Conservation (phyloP, 495 filamentous ascomycete species). For the Hypoxylon rickii region DNA sequence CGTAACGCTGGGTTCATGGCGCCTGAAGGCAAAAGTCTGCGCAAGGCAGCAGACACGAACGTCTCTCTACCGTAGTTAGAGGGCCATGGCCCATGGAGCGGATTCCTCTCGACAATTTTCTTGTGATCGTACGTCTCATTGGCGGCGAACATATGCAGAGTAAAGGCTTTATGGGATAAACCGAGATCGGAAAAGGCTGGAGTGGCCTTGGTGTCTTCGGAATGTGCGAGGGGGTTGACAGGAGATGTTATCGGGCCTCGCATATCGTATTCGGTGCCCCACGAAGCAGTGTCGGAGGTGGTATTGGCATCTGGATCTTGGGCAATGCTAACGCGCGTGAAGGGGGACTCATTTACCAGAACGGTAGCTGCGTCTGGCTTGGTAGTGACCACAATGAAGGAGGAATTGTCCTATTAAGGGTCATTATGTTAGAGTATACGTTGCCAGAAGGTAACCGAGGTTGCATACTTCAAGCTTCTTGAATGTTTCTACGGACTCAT, state of each 20-base stretch:
- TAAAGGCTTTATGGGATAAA: slow-evolving; percentile 40
- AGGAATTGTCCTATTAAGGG: slow-evolving; percentile 40
- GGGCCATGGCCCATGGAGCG: slow-evolving; percentile 51
- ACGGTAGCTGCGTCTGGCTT: slow-evolving; percentile 23
- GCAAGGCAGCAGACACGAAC: slow-evolving; percentile 41
- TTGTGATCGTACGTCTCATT: slow-evolving; percentile 42
- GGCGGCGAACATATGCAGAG: slow-evolving; percentile 43
- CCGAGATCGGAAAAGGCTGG: slow-evolving; percentile 27
- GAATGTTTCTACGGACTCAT: slow-evolving; percentile 78
- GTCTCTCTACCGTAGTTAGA: slow-evolving; percentile 19
- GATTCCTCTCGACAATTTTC: slow-evolving; percentile 39
- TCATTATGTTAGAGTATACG: background rate
- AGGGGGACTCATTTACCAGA: slow-evolving; percentile 35
- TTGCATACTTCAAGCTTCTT: slow-evolving; percentile 65
- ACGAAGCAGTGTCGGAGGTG: background rate
- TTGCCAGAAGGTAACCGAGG: slow-evolving; percentile 16
- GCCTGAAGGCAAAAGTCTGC: slow-evolving; percentile 39
- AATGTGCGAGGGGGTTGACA: slow-evolving; percentile 16
- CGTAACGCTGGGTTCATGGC: slow-evolving; percentile 44
- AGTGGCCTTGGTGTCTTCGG: slow-evolving; percentile 9
- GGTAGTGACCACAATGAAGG: slow-evolving; percentile 45
- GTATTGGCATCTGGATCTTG: slow-evolving; percentile 15
- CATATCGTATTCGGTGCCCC: slow-evolving; percentile 23
- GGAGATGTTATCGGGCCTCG: slow-evolving; percentile 30
- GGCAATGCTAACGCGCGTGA: slow-evolving; percentile 19